phyloP scores from a whole-genome alignment of 441 rosid genomes.

The Populus trichocarpa region DNA sequence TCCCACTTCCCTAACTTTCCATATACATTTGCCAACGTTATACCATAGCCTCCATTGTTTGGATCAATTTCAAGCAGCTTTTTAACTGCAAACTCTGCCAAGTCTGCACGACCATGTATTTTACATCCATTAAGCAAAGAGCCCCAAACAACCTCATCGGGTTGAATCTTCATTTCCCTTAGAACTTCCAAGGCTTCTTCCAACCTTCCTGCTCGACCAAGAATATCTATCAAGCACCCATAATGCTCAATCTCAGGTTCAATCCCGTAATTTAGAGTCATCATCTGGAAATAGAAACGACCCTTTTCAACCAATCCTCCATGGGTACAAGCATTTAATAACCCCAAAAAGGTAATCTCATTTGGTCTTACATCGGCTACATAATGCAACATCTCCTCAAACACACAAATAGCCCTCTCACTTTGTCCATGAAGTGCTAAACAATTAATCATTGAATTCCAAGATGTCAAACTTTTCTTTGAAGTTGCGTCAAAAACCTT shows the following conservation, averaged over 20 bases:
- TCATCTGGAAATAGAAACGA: constrained; percentile 32
- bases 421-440: constrained; percentile 51
- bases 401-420: constrained; percentile 36
- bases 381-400: constrained; percentile 36
- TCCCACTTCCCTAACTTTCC: constrained; percentile 77
- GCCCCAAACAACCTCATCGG: constrained; percentile 56
- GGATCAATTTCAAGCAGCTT: constrained; percentile 65
- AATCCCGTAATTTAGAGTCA: constrained; percentile 43
- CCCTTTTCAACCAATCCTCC: constrained; percentile 55
- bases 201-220: constrained; percentile 59
- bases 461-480: constrained; percentile 43
- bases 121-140: constrained; percentile 62
- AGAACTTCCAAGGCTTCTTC: constrained; percentile 45
- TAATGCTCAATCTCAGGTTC: constrained; percentile 59
- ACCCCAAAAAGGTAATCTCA: constrained; percentile 55
- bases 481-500: constrained; percentile 33
- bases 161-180: constrained; percentile 26
- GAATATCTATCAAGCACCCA: constrained; percentile 67
- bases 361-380: constrained; percentile 41
- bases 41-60: constrained; percentile 61
- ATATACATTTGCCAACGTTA: constrained; percentile 73
- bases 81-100: constrained; percentile 62
- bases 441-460: constrained; percentile 61
- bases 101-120: constrained; percentile 40
- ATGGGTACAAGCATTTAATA: constrained; percentile 66